These are phyloP conservation scores for Penicillium ochrochloron DNA, from an alignment of 495 filamentous ascomycete species.

Conservation along the genomic window DNA sequence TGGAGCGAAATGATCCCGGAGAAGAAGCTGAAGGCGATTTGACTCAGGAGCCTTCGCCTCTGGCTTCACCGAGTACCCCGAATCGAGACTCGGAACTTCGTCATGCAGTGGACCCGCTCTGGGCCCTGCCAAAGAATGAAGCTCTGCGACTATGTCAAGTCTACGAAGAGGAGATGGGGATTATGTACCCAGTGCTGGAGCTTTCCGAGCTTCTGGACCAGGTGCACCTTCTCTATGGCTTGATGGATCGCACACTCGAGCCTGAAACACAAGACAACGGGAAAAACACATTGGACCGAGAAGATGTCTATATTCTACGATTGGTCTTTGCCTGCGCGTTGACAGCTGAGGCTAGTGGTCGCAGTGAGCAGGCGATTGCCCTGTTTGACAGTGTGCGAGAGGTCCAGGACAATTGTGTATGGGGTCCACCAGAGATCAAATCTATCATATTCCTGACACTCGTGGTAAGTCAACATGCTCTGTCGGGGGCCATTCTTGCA, in stretches of 20 bases:
- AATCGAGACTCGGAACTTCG: slow-evolving; percentile 41
- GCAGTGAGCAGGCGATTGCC: slow-evolving; percentile 68
- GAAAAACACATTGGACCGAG: slow-evolving; percentile 50
- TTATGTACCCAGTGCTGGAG: slow-evolving; percentile 83
- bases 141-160: slow-evolving; percentile 73
- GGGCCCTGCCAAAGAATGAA: slow-evolving; percentile 74
- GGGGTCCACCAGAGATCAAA: slow-evolving; percentile 65
- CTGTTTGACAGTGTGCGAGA: slow-evolving; percentile 74
- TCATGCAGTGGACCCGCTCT: slow-evolving; percentile 68
- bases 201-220: slow-evolving; percentile 66
- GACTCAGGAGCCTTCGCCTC: slow-evolving; percentile 51
- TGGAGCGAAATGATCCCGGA: slow-evolving; percentile 50
- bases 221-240: slow-evolving; percentile 61
- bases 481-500: background rate
- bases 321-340: slow-evolving; percentile 76
- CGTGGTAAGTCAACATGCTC: slow-evolving; percentile 51
- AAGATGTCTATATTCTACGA: slow-evolving; percentile 71
- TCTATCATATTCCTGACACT: slow-evolving; percentile 71
- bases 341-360: slow-evolving; percentile 72
- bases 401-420: slow-evolving; percentile 67
- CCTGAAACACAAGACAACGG: background rate
- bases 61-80: slow-evolving; percentile 54
- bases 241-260: slow-evolving; percentile 49
- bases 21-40: slow-evolving; percentile 56
- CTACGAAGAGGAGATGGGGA: slow-evolving; percentile 83